Evolutionary conservation across 164 flowering plant species (phyloP).

Genomic region (Macadamia integrifolia): DNA sequence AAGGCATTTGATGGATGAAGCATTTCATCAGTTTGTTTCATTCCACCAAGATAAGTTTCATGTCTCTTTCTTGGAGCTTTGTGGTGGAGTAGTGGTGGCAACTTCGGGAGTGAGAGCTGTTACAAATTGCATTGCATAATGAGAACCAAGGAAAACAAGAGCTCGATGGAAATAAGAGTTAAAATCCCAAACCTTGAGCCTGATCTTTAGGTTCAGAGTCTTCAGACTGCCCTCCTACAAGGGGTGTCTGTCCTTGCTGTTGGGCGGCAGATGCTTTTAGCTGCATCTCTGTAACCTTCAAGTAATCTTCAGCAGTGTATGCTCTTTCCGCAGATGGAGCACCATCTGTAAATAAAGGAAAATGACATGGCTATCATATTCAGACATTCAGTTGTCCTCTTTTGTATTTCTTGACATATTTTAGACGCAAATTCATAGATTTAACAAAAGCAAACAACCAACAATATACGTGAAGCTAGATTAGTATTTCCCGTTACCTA

Average conservation of each 20-base stretch:
- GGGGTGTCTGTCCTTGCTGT: conserved; percentile 26
- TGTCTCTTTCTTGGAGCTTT: conserved; percentile 26
- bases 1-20: background rate
- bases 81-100: conserved; percentile 20
- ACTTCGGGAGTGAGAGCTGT: conserved; percentile 26
- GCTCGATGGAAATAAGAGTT: too few species aligned
- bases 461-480: too few species aligned
- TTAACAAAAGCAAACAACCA: too few species aligned
- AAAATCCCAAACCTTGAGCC: conserved; percentile 31
- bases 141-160: background rate
- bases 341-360: conserved; percentile 33
- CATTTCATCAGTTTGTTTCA: background rate
- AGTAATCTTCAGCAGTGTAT: conserved; percentile 42
- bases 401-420: too few species aligned
- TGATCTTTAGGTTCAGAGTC: conserved; percentile 23
- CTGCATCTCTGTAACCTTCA: conserved; percentile 61
- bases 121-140: background rate
- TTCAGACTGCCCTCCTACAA: conserved; percentile 25
- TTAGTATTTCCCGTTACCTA: background rate
- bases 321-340: conserved; percentile 24
- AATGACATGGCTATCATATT: background rate
- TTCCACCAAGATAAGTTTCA: background rate
- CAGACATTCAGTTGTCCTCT: too few species aligned
- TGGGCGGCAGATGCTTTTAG: conserved; percentile 40
- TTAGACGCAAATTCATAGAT: too few species aligned